Evolutionary conservation across 2,329 filamentous ascomycete species (phyloP).

Genomic region (Aspergillus transmontanensis): DNA sequence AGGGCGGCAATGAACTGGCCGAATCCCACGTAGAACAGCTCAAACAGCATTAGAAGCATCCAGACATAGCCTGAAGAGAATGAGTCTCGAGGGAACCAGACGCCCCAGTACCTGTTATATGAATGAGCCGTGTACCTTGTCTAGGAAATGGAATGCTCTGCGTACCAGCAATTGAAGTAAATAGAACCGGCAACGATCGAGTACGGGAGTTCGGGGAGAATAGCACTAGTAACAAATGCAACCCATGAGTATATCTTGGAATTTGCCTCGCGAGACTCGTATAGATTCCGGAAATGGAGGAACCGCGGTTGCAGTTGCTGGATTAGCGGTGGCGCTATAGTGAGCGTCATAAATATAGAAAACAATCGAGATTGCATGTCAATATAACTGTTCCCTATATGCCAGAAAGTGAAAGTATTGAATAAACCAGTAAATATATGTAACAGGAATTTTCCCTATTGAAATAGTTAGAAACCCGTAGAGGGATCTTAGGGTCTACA

Average conservation of each 20-base stretch:
- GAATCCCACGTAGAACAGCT: slow-evolving; percentile 66
- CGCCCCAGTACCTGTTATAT: slow-evolving; percentile 52
- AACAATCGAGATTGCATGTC: slow-evolving; percentile 74
- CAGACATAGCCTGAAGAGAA: slow-evolving; percentile 65
- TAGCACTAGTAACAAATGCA: slow-evolving; percentile 66
- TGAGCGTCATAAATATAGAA: slow-evolving; percentile 75
- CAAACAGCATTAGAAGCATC: slow-evolving; percentile 66
- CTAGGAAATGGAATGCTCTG: neutral
- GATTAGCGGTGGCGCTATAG: slow-evolving; percentile 72
- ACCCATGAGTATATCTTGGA: slow-evolving; percentile 79
- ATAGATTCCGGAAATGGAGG: slow-evolving; percentile 66
- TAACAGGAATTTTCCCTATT: slow-evolving; percentile 62
- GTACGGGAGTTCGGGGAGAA: slow-evolving; percentile 72
- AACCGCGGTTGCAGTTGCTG: slow-evolving; percentile 77
- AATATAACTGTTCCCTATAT: slow-evolving; percentile 58
- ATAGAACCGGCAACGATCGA: slow-evolving; percentile 65
- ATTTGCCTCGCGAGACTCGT: slow-evolving; percentile 71
- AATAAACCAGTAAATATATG: slow-evolving; percentile 67
- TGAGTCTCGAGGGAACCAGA: slow-evolving; percentile 56
- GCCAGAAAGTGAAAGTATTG: slow-evolving; percentile 72
- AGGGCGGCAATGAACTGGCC: slow-evolving; percentile 70
- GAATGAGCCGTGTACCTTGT: neutral
- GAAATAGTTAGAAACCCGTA: neutral
- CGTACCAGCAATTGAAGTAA: slow-evolving; percentile 67
- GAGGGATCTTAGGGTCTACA: slow-evolving; percentile 4